Base-by-base conservation (phyloP, 768 basidiomycete genomes). In the Clitopilus passeckerianus region DNA sequence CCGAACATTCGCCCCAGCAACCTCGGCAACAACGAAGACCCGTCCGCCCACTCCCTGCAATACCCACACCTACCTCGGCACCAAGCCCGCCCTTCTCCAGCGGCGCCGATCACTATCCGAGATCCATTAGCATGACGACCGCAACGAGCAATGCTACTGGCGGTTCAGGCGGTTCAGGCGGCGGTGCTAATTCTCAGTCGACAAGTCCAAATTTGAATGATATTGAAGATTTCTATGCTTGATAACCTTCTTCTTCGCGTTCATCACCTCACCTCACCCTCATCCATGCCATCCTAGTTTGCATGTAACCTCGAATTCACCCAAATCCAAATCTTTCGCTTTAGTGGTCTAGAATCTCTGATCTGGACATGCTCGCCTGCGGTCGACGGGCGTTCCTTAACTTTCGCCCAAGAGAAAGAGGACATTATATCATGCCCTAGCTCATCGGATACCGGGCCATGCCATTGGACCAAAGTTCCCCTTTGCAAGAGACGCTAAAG, bases 11-110 rank as follows among this genome's bases (percentile, higher is more conserved):
- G 10, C 46, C 46, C 46, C 46, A 50, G 18, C 46, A 50, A 50
- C 46, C 46, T 50, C 46, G 46, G 46, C 46, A 50, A 50, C 46
- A 59, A 4, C 60, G 64, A 22, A 60, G 65, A 50, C 37, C 37
- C 37, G 59, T 63, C 20, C 61, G 65, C n/a, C 65, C 65, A 23
- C 54, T 66, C 58, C 65, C 65, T 54, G 60, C 65, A 27, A 66
- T 66, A 61, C 65, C 65, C 37, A 64, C 63, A 23, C 60, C 65
- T 27, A 59, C 57, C 22, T 41, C 57, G 23, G 41, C 52, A 27
- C 56, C 63, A 23, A 58, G 50, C 30, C 54, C 35, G n/a, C 34
- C 35, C 15, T 55, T 56, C 23, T 24, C 41, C 53, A 53, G 44
- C 8, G 53, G 53, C 46, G 61, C 60, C 50, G 23, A 58, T 35